A percentile compares a stretch with the other conserved stretches of the same genome.
These are phyloP conservation scores for Poa annua DNA, from an alignment of 176 grass and related monocot genomes.

Conservation along the genomic window DNA sequence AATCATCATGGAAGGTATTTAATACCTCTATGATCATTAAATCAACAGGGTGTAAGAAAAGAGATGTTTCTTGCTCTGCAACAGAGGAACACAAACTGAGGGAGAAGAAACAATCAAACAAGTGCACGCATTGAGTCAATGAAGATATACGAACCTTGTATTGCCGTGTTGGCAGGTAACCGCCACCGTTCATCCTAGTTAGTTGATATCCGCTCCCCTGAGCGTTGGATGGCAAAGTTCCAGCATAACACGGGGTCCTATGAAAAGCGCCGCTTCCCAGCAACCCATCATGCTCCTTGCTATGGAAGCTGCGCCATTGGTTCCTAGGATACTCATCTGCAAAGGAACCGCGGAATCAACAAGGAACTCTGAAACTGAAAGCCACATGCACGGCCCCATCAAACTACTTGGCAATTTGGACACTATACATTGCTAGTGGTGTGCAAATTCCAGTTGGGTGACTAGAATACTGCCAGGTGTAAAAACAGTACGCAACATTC, in stretches of 20 bases:
- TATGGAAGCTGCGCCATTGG: no score
- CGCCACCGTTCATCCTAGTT: conserved; percentile 46
- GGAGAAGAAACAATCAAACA: background rate
- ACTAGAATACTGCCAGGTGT: no score
- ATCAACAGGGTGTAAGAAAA: conserved; percentile 5
- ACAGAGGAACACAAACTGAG: background rate
- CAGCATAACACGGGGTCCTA: conserved; percentile 43
- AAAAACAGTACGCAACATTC: no score
- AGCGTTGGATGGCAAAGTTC: conserved; percentile 35
- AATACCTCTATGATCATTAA: background rate
- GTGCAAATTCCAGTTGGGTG: no score
- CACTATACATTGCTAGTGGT: no score
- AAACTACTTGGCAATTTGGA: no score
- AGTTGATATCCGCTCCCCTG: conserved; percentile 41
- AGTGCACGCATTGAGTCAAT: background rate
- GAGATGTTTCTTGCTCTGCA: background rate
- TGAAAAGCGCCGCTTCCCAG: conserved; percentile 53
- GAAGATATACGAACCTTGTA: conserved; percentile 28
- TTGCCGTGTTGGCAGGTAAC: conserved; percentile 63
- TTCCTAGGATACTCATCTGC: no score
- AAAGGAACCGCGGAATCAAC: no score
- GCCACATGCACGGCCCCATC: no score
- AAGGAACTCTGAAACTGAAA: no score
- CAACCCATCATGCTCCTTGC: background rate
- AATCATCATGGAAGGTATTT: conserved; percentile 27